A percentile compares a stretch with the other conserved stretches of the same genome.
These are phyloP conservation scores for Penicillium aurantiogriseum DNA, from an alignment of 2,329 filamentous ascomycete species.

Conservation along the genomic window DNA sequence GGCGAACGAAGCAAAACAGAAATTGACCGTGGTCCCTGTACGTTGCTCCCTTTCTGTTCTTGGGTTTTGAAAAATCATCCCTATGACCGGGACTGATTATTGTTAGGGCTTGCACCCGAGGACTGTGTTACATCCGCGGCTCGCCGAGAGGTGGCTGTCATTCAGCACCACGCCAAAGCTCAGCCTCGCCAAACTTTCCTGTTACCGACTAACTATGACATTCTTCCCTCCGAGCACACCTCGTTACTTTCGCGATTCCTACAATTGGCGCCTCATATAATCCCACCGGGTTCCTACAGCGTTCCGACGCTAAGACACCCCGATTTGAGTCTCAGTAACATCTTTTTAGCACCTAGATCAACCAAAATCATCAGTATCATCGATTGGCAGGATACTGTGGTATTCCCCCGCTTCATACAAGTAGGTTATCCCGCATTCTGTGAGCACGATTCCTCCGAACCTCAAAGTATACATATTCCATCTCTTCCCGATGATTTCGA, in stretches of 20 bases:
- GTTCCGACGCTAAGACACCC: conserved; percentile 28
- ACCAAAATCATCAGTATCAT: conserved; percentile 29
- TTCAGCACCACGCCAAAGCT: conserved; percentile 24
- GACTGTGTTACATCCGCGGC: conserved; percentile 28
- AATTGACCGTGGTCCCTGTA: conserved; percentile 30
- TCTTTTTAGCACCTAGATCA: conserved; percentile 26
- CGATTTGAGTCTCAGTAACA: conserved; percentile 29
- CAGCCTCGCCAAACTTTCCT: conserved; percentile 29
- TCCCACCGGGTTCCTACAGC: conserved; percentile 13
- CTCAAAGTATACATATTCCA: conserved; percentile 26
- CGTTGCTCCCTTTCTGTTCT: conserved; percentile 2
- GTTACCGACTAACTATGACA: conserved; percentile 25
- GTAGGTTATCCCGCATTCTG: conserved; percentile 29
- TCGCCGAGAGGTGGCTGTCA: conserved; percentile 25
- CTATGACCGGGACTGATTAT: conserved; percentile 8
- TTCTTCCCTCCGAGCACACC: conserved; percentile 24
- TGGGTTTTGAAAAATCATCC: background rate
- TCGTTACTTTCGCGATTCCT: conserved; percentile 27
- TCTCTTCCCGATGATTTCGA: conserved; percentile 28
- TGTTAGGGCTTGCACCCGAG: conserved; percentile 19
- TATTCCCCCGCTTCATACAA: conserved; percentile 29
- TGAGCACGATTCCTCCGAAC: conserved; percentile 24
- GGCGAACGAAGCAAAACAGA: conserved; percentile 23
- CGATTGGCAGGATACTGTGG: conserved; percentile 29
- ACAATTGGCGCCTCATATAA: conserved; percentile 22